phyloP scores from a whole-genome alignment of 176 grass and related monocot species.

The Eleusine indica region DNA sequence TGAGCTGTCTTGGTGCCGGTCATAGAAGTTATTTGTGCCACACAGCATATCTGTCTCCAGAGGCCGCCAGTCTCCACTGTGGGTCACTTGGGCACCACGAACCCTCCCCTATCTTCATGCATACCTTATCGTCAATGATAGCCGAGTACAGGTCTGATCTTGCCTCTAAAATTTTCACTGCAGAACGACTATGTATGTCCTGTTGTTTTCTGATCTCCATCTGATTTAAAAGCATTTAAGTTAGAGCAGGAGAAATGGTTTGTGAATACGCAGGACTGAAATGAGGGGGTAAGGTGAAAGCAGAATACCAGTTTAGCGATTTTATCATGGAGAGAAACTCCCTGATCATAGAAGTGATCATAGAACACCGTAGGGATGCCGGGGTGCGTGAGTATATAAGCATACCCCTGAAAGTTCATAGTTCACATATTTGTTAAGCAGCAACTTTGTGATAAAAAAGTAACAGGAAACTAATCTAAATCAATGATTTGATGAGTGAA shows the following conservation, averaged over 20 bases:
- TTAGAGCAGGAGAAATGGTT: constrained; percentile 22
- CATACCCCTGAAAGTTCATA: constrained; percentile 71
- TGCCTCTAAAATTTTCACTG: constrained; percentile 81
- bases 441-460: not conserved
- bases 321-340: constrained; percentile 55
- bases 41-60: constrained; percentile 80
- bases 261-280: not conserved
- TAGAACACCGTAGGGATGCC: constrained; percentile 92
- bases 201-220: constrained; percentile 76
- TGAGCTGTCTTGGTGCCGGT: not conserved
- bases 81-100: constrained; percentile 72
- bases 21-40: constrained; percentile 72
- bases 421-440: constrained; percentile 18
- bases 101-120: constrained; percentile 85
- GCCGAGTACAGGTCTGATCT: constrained; percentile 71
- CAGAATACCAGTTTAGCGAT: constrained; percentile 80
- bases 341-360: constrained; percentile 85
- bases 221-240: constrained; percentile 46
- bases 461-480: not conserved
- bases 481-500: not conserved
- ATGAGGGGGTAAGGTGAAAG: not conserved
- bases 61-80: constrained; percentile 67
- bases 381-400: constrained; percentile 94
- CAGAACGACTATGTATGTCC: constrained; percentile 86
- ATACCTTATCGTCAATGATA: constrained; percentile 73